These are phyloP conservation scores for Candida nonsorbophila DNA, from an alignment of 805 yeast species.

Conservation along the genomic window DNA sequence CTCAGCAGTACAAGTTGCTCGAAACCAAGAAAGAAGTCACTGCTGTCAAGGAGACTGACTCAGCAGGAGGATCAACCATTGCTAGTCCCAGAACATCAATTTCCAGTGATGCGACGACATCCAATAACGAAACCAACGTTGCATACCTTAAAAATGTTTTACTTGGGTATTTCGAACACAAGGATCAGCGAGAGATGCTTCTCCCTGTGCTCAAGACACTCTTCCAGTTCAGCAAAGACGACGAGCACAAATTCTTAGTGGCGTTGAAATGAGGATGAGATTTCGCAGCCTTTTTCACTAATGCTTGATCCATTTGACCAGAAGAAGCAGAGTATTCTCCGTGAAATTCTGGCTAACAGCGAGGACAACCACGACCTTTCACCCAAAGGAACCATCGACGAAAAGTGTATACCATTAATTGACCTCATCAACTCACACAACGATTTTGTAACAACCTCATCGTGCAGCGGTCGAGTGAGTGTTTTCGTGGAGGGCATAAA, in stretches of 20 bases:
- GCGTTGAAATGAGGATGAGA: conserved; percentile 36
- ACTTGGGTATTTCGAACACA: conserved; percentile 87
- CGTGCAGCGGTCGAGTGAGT: conserved; percentile 84
- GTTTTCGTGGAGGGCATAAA: conserved; percentile 76
- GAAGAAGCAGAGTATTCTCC: conserved; percentile 51
- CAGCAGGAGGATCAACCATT: conserved; percentile 1
- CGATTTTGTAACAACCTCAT: conserved; percentile 79
- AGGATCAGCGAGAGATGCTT: conserved; percentile 81
- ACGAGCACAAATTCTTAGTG: conserved; percentile 64
- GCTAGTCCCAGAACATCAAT: conserved; percentile 4
- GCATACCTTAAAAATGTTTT: conserved; percentile 86
- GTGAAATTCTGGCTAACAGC: conserved; percentile 44
- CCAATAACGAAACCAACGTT: conserved; percentile 20
- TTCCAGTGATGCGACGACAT: conserved; percentile 5
- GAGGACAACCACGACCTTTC: conserved; percentile 56
- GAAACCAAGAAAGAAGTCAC: conserved; percentile 20
- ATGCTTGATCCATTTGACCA: conserved; percentile 59
- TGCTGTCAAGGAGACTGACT: conserved; percentile 1
- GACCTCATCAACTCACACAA: conserved; percentile 54
- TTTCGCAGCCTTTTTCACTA: neutral
- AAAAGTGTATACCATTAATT: conserved; percentile 66
- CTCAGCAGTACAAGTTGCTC: conserved; percentile 50
- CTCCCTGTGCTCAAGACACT: conserved; percentile 81
- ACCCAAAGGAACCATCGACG: conserved; percentile 86
- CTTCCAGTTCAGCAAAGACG: conserved; percentile 62